These are phyloP conservation scores for Ustilago hordei DNA, from an alignment of 1,284 basidiomycete species.

Conservation along the genomic window DNA sequence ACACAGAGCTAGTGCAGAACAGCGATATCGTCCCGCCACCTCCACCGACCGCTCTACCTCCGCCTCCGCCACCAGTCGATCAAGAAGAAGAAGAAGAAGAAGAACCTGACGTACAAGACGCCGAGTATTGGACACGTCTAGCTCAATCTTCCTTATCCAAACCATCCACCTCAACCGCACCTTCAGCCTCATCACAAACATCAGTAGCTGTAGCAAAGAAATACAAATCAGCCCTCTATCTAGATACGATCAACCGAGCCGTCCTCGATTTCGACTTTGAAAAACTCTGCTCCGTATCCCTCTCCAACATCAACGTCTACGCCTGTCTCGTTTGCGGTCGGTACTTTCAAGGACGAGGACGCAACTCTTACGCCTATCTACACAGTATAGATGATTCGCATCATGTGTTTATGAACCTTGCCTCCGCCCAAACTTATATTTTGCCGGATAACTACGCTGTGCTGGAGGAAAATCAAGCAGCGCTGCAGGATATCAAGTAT, in stretches of 20 bases:
- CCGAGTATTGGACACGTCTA: constrained; percentile 58
- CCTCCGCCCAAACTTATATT: constrained; percentile 93
- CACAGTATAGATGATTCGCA: constrained; percentile 98
- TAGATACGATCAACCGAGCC: constrained; percentile 78
- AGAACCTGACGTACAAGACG: constrained; percentile 45
- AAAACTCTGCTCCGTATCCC: constrained; percentile 94
- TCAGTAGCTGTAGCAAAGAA: constrained; percentile 6
- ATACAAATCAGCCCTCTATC: constrained; percentile 85
- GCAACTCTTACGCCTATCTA: constrained; percentile 91
- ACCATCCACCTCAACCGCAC: background rate
- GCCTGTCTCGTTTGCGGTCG: constrained; percentile 98
- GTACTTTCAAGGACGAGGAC: constrained; percentile 97
- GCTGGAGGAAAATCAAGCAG: constrained; percentile 79
- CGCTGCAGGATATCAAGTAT: constrained; percentile 90
- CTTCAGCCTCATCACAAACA: background rate
- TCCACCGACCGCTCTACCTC: constrained; percentile 23
- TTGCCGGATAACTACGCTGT: constrained; percentile 98
- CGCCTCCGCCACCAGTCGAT: constrained; percentile 29
- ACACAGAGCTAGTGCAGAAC: constrained; percentile 24
- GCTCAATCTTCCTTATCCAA: constrained; percentile 26
- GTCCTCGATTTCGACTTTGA: constrained; percentile 98
- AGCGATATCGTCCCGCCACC: constrained; percentile 33
- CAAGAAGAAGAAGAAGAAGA: constrained; percentile 26
- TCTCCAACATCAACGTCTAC: constrained; percentile 97
- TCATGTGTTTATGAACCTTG: constrained; percentile 96